Evolutionary conservation across 768 basidiomycete genomes (phyloP), one percentile per base, ranked within the genome.

Genomic region (Collybia sordida): DNA sequence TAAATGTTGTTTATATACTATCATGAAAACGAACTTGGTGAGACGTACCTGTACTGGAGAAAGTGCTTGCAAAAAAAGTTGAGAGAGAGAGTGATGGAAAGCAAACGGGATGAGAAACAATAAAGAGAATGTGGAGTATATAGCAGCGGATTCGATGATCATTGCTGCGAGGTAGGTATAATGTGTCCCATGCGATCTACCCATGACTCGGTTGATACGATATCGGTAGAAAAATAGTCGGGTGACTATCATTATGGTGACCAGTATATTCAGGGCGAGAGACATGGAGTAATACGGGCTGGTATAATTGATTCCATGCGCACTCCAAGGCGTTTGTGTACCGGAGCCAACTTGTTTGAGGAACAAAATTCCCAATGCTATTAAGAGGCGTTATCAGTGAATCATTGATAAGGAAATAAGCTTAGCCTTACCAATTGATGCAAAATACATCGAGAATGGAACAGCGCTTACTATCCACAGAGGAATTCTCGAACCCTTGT

Each of bases 101-200:
- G 66, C 69, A 52, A 65, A 72, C 5, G 65, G 55, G 47, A 71
- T 52, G 12, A 75, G 53, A 56, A 71, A 71, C 6, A 65, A 47
- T 34, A 73, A 51, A 11, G 64, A 65, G 23, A 62, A 56, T 15
- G 63, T 27, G 4, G 67, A 63, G 60, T 70, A 73, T 4, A 71
- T 64, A 14, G 69, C 61, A 9, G 72, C 72, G 12, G 64, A 66
- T 55, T 74, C 72, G 42, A 75, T 52, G 40, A 73, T 49, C 56
- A 73, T 71, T 6, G 70, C 58, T 7, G 58, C 59, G 21, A 69
- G 54, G 23, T 65, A 67, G 12, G 66, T 66, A 55, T 72, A 74
- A 31, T 57, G 56, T 12, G 53, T 39, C 24, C 63, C 62, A 27
- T 60, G 56, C 21, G 61, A 59, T 8, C 52, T 31, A 3, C 67